Evolutionary conservation across 108 stramenopile genomes (phyloP).

Genomic region (Schizochytrium sp.): DNA sequence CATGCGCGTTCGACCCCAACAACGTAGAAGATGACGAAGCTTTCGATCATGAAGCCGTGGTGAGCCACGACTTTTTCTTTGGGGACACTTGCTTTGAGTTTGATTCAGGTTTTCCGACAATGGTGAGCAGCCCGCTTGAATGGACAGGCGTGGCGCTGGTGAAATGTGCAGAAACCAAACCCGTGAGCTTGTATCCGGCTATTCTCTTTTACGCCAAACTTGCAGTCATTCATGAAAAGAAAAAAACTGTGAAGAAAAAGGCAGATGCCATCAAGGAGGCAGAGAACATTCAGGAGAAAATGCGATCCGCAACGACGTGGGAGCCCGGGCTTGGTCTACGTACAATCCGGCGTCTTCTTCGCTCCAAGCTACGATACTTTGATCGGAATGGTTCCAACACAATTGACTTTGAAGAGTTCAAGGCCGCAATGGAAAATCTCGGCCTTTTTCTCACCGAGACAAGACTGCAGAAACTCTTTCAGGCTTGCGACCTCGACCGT

Average conservation of each 20-base stretch:
- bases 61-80: neutral
- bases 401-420: slow-evolving; percentile 56
- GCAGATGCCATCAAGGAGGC: neutral
- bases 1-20: neutral
- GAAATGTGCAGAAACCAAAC: neutral
- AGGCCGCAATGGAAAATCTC: slow-evolving; percentile 34
- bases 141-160: neutral
- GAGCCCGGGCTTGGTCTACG: neutral
- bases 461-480: neutral
- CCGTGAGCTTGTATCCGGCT: neutral
- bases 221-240: neutral
- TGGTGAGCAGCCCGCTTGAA: neutral
- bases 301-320: neutral
- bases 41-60: neutral
- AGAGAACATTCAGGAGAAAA: neutral
- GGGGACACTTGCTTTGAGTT: neutral
- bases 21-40: neutral
- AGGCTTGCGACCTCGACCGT: neutral
- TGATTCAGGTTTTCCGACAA: neutral
- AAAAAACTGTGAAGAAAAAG: neutral
- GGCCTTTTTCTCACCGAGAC: neutral
- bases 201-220: neutral
- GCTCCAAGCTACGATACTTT: slow-evolving; percentile 38
- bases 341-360: neutral
- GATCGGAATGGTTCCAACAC: slow-evolving; percentile 47